phyloP scores from a whole-genome alignment of 164 flowering plant species.

The Aristolochia californica region DNA sequence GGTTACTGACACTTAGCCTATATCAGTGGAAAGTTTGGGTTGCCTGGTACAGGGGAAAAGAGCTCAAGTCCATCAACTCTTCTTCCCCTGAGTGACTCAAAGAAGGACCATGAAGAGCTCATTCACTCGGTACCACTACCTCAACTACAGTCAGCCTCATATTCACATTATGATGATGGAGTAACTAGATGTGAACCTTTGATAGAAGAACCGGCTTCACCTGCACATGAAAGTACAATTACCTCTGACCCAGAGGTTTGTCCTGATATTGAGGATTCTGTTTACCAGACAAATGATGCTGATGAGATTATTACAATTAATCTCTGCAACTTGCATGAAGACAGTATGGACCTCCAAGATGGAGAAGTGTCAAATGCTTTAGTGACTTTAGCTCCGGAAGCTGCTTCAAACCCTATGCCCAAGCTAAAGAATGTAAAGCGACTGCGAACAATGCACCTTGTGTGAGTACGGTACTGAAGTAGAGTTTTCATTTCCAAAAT shows the following conservation, averaged over 20 bases:
- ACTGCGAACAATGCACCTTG: slow-evolving; percentile 56
- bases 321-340: slow-evolving; percentile 27
- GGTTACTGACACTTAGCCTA: too few species aligned
- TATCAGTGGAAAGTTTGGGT: slow-evolving; percentile 74
- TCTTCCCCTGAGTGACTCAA: slow-evolving; percentile 16
- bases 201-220: slow-evolving; percentile 32
- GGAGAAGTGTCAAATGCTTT: slow-evolving; percentile 66
- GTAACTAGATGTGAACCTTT: too few species aligned
- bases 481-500: not conserved
- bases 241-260: slow-evolving; percentile 71
- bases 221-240: slow-evolving; percentile 47
- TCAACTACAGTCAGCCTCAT: too few species aligned
- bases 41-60: slow-evolving; percentile 79
- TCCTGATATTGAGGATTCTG: slow-evolving; percentile 53
- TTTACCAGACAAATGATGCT: slow-evolving; percentile 32
- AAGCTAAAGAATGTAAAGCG: slow-evolving; percentile 44
- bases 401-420: slow-evolving; percentile 43
- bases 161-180: too few species aligned
- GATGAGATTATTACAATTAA: slow-evolving; percentile 22
- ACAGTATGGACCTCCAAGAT: slow-evolving; percentile 55
- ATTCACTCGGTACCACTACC: not conserved
- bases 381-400: slow-evolving; percentile 37
- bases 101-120: slow-evolving; percentile 10
- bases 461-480: slow-evolving; percentile 13
- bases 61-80: slow-evolving; percentile 22